Evolutionary conservation across 2,329 filamentous ascomycete species (phyloP).

Genomic region (Chaetoscypha palmicola): DNA sequence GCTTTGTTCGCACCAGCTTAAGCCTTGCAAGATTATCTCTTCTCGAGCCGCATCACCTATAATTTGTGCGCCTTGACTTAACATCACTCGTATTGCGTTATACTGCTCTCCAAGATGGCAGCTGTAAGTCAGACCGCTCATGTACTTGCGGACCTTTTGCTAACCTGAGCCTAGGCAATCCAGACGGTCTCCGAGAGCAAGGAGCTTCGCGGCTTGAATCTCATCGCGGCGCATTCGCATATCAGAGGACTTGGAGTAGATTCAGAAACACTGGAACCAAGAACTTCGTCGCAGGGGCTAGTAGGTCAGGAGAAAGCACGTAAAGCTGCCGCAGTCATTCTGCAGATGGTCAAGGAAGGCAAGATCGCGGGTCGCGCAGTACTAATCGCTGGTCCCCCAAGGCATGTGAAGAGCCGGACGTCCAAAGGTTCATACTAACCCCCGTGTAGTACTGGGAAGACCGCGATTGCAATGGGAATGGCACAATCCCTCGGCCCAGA

Average conservation of each 20-base stretch:
- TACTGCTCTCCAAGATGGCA: conserved; percentile 22
- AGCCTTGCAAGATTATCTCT: neutral
- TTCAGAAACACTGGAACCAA: conserved; percentile 80
- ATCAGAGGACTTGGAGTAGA: conserved; percentile 94
- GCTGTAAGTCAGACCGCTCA: conserved; percentile 18
- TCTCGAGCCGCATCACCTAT: neutral
- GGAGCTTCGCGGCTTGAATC: conserved; percentile 91
- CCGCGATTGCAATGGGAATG: conserved; percentile 98
- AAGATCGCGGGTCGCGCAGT: conserved; percentile 96
- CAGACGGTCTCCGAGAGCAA: conserved; percentile 89
- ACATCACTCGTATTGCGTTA: neutral
- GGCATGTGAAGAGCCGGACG: conserved; percentile 37
- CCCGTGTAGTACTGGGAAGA: conserved; percentile 77
- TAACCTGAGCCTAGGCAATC: conserved; percentile 43
- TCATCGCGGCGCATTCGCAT: conserved; percentile 97
- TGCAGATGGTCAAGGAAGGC: conserved; percentile 98
- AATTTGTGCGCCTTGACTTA: conserved; percentile 1
- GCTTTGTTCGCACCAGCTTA: too few species aligned
- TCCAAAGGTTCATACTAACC: conserved; percentile 7
- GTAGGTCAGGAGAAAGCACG: conserved; percentile 95
- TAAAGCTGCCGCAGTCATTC: conserved; percentile 90
- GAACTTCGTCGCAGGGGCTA: conserved; percentile 78
- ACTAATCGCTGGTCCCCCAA: conserved; percentile 88
- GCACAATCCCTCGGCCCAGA: conserved; percentile 89
- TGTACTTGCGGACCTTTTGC: neutral